phyloP scores from a whole-genome alignment of 2,329 filamentous ascomycete species.

The Colletotrichum sp. region DNA sequence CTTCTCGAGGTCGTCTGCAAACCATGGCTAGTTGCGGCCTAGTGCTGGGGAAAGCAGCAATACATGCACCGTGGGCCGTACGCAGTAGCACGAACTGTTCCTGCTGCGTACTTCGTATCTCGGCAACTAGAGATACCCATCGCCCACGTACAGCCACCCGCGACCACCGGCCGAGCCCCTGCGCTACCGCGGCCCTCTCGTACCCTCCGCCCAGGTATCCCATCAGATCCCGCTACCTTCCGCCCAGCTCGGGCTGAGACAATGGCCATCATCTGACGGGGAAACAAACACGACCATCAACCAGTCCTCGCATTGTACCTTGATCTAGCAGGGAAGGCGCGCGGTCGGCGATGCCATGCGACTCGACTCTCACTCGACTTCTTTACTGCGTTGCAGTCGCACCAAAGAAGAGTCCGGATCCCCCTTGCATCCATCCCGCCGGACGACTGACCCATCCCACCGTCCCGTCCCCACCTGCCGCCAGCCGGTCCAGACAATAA shows the following conservation, averaged over 20 bases:
- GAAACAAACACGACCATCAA: background rate
- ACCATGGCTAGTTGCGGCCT: background rate
- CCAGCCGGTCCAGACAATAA: background rate
- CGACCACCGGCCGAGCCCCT: background rate
- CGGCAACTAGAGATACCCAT: background rate
- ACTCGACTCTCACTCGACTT: background rate
- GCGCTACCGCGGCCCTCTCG: background rate
- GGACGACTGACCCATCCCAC: background rate
- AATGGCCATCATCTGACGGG: conserved; percentile 12
- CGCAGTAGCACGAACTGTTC: background rate
- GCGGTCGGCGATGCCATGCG: background rate
- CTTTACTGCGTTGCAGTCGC: background rate
- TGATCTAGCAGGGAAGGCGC: background rate
- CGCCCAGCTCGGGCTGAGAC: background rate
- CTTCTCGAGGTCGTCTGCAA: background rate
- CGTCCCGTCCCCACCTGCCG: background rate
- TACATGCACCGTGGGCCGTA: background rate
- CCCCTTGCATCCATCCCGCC: background rate
- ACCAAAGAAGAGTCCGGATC: background rate
- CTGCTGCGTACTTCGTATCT: background rate
- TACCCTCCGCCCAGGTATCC: background rate
- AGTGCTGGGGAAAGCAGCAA: background rate
- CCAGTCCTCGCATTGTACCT: background rate
- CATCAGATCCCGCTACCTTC: background rate
- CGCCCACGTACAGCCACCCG: background rate